Evolutionary conservation across 1,139 yeast genomes (phyloP), one percentile per base, ranked within the genome.

Genomic region (Pichia kudriavzevii): DNA sequence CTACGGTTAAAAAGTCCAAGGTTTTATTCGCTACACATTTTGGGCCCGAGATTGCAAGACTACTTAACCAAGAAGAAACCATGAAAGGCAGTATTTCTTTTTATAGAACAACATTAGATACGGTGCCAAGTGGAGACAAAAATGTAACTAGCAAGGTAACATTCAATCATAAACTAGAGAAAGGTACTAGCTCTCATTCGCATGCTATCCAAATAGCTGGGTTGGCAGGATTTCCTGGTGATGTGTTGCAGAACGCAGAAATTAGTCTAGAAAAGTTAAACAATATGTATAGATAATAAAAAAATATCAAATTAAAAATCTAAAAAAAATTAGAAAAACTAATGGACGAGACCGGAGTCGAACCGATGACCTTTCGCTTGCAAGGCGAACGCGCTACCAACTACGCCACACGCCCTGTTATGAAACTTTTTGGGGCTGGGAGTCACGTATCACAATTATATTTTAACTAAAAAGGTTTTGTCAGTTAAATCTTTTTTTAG

Each of bases 1-100:
- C 74, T 11, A 56, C 61, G 7, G 59, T 56, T 2, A 83, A 79
- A 47, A 66, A 72, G 46, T 79, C 95, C 47, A 67, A 94, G 16
- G 72, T 93, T 0, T 61, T 91, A 12, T 91, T 91, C 64, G 96
- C 98, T 1, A 91, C 98, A 0, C 98, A 91, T 63, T 91, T 79
- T 58, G 96, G 94, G 0, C 60, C 61, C 2, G 95, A 85, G 46
- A 55, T 87, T 9, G 57, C 69, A 13, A 48, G 58, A 1, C 49
- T 76, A 3, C 56, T 73, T 8, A 46, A 52, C 0, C 50, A 64
- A 16, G 56, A 55, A 30, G 59, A 55, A 14, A 55, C 48, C 28
- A 50, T 79, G 2, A 58, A 64, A 13, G 17, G 32, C 10, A 10
- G 16, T 10, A 28, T 44, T 5, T 32, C 34, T 2, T 79, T 69